These are phyloP conservation scores for Rosa multiflora DNA, from an alignment of 306 rosid genomes.

Conservation along the genomic window DNA sequence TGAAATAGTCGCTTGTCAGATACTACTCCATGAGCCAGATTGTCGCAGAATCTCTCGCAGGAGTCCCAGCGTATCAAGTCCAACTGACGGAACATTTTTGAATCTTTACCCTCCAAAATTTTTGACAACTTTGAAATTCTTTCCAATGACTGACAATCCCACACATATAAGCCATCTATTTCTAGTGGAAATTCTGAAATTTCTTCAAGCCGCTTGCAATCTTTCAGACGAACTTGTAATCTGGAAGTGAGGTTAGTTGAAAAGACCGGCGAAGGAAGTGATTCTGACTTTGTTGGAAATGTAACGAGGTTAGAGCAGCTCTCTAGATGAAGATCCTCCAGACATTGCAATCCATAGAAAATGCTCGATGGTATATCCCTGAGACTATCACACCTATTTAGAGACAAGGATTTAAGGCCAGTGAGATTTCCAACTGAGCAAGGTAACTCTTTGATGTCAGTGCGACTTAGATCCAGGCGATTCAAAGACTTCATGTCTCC, in stretches of 20 bases:
- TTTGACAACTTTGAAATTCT: background rate
- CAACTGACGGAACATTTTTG: background rate
- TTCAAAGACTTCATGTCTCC: background rate
- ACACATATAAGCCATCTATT: background rate
- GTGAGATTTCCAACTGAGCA: background rate
- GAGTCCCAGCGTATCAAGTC: background rate
- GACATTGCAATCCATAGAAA: background rate
- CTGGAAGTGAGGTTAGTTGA: background rate
- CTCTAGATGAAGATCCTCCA: accelerated
- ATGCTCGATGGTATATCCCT: background rate
- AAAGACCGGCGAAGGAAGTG: background rate
- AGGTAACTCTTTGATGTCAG: background rate
- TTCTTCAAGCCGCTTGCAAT: background rate
- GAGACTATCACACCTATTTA: accelerated
- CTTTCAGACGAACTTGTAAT: background rate
- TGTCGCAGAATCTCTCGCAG: background rate
- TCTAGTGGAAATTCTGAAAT: background rate
- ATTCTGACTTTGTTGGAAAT: background rate
- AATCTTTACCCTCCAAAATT: background rate
- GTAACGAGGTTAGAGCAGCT: background rate
- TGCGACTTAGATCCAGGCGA: accelerated
- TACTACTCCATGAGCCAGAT: background rate
- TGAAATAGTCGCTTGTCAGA: no score
- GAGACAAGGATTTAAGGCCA: background rate
- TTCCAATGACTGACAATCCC: background rate